Base-by-base conservation (phyloP, 164 flowering plant species). In the Kingdonia uniflora region DNA sequence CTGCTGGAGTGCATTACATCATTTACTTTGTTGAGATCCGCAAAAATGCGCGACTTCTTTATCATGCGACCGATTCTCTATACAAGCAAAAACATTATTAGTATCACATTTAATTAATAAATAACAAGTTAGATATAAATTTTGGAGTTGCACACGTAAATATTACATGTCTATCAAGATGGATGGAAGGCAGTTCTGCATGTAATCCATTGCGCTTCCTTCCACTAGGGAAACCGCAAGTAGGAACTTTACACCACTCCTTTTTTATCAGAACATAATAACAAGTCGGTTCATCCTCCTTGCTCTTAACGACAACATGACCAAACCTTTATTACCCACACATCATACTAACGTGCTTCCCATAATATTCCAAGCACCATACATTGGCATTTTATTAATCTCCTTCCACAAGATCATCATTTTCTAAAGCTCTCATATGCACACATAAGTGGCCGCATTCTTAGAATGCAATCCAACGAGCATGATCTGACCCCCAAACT, bases 351-450 rank as follows among this genome's bases (percentile, higher is more conserved):
- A 92, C 80, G 80, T 84, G 88, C 98, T 92, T 92, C 49, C 96
- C 98, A 35, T 92, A 92, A 77, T 88, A 92, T 39, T 92, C 98
- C 71, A 92, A 84, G 98, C 98, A 88, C 96, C 80, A 80, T 57
- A 80, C 58, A 56, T 92, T 92, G 98, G 98, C 98, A 92, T 92
- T 92, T 96, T 92, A 95, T 92, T 96, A 75, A 88, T n/a, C n/a
- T n/a, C n/a, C n/a, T n/a, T n/a, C n/a, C n/a, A n/a, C n/a, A n/a
- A n/a, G n/a, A n/a, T n/a, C 21, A 81, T 84, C 98, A 92, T 92
- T 79, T 73, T 88, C 77, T 88, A 94, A 71, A 92, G 84, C 85
- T 92, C 99, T 96, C 96, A 92, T 68, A 92, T 74, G 79, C 87
- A 92, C 20, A 88, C 95, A 47, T 96, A 88, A 1, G 96, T 92